Conservation (phyloP, 2,329 filamentous ascomycete genomes). For the Ceratocystis eucalypticola region DNA sequence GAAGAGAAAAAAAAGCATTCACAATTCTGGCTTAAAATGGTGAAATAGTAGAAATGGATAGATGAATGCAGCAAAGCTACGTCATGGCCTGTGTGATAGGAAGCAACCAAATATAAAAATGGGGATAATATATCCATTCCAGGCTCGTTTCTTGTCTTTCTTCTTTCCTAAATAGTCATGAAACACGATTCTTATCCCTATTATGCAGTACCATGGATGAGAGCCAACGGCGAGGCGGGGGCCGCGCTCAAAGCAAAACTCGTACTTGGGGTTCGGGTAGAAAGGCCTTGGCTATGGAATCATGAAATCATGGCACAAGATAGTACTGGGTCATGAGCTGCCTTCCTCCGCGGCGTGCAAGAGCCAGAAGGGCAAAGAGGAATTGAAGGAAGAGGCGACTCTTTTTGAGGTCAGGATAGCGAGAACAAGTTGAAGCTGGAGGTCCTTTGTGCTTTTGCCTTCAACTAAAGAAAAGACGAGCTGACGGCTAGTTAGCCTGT, state of each 20-base stretch:
- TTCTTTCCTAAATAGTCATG: neutral
- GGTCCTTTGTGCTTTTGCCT: neutral
- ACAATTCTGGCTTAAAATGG: neutral
- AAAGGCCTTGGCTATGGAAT: neutral
- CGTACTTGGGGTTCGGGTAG: neutral
- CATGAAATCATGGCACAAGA: neutral
- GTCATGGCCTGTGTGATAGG: neutral
- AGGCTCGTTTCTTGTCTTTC: neutral
- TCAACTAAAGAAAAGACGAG: neutral
- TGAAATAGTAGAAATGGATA: neutral
- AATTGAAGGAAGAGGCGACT: neutral
- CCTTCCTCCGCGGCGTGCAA: neutral
- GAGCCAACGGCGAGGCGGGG: neutral
- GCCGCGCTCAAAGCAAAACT: neutral
- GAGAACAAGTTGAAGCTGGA: neutral
- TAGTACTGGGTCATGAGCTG: too few species aligned
- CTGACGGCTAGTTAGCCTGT: neutral
- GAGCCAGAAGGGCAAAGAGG: neutral
- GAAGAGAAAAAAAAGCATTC: neutral
- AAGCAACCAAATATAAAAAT: neutral
- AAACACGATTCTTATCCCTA: conserved; percentile 3
- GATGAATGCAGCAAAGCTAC: neutral
- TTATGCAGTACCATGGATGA: neutral
- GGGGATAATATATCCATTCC: neutral
- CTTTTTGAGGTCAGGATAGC: neutral